A percentile compares a stretch with the other conserved stretches of the same genome.
Evolutionary conservation across 345 rosid genomes (phyloP).

Genomic region (Aethionema arabicum): DNA sequence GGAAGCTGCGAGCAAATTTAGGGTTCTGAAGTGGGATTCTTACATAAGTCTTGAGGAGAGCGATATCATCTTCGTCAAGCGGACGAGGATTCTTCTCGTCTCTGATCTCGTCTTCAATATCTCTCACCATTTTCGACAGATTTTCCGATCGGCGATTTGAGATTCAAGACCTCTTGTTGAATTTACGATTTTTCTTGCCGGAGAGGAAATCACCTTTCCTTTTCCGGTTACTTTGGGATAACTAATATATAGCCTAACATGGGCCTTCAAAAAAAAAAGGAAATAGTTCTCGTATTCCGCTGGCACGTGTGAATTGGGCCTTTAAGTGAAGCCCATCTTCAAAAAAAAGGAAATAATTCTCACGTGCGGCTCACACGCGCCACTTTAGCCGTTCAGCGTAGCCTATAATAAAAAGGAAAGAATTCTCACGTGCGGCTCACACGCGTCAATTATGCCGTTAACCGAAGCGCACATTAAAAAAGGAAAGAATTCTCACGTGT

Average conservation of each 20-base stretch:
- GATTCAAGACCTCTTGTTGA: not conserved
- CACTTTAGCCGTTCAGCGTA: no score
- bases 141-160: conserved; percentile 15
- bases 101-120: conserved; percentile 58
- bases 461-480: no score
- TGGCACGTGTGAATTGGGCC: conserved; percentile 15
- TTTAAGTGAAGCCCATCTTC: conserved; percentile 8
- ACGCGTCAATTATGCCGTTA: no score
- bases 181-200: conserved; percentile 18
- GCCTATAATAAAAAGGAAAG: no score
- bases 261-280: no score
- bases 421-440: no score
- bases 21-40: conserved; percentile 11
- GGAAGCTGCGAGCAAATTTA: conserved; percentile 2
- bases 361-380: no score
- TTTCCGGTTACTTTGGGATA: not conserved
- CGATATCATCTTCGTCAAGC: conserved; percentile 88
- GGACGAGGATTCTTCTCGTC: conserved; percentile 93
- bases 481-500: no score
- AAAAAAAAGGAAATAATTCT: no score
- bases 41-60: conserved; percentile 93
- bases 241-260: not conserved
- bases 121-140: conserved; percentile 39
- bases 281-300: not conserved
- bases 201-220: conserved; percentile 27